Conservation (phyloP, 192 early-diverging fungal species). For the Ambispora gerdemannii region DNA sequence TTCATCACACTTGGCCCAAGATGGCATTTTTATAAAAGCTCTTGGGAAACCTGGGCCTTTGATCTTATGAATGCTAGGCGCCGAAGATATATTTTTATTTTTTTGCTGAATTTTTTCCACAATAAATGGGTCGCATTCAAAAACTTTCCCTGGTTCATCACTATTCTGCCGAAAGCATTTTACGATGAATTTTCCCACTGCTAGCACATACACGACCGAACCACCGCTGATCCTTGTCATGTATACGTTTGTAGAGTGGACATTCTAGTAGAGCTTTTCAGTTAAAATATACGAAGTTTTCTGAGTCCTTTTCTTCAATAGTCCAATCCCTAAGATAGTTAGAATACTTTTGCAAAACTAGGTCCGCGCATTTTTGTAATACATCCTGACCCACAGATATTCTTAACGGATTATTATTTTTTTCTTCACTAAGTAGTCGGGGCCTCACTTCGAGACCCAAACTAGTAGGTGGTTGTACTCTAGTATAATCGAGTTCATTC, state of each 20-base stretch:
- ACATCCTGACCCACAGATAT: conserved; percentile 4
- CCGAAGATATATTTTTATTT: conserved; percentile 14
- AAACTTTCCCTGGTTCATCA: conserved; percentile 3
- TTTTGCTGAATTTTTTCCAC: conserved; percentile 25
- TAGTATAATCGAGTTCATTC: too few relatives aligned
- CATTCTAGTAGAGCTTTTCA: too few relatives aligned
- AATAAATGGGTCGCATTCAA: conserved; percentile 20
- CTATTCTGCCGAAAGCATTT: conserved; percentile 21
- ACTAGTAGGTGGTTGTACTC: conserved; percentile 24
- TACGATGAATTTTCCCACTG: conserved; percentile 9
- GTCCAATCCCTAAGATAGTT: conserved; percentile 8
- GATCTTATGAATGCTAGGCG: not conserved
- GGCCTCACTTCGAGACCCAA: conserved; percentile 14
- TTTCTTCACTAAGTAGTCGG: conserved; percentile 19
- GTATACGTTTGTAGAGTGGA: not conserved
- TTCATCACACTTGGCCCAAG: too few relatives aligned
- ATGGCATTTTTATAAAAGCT: conserved; percentile 17
- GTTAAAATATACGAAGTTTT: conserved; percentile 2
- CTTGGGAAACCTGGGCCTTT: not conserved
- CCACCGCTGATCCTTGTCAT: conserved; percentile 26
- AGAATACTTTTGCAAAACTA: conserved; percentile 27
- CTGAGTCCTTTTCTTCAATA: conserved; percentile 6
- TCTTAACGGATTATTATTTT: conserved; percentile 10
- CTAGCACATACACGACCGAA: conserved; percentile 20
- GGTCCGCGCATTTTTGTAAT: conserved; percentile 15